Base-by-base conservation (phyloP, 768 basidiomycete genomes). In the Daedaleopsis nitida region DNA sequence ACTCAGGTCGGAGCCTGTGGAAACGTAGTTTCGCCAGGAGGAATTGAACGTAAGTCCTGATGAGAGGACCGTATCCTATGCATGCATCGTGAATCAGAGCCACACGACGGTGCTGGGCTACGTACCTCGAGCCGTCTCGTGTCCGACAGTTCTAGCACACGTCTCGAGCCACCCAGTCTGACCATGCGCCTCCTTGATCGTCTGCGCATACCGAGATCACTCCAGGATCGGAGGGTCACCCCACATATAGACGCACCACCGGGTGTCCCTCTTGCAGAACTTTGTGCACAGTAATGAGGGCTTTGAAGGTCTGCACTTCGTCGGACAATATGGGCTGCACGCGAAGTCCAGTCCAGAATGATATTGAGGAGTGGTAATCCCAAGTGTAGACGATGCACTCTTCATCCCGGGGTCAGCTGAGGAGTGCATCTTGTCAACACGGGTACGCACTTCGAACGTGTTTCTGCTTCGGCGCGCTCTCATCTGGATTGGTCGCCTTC, bases 111-210 rank as follows among this genome's bases (percentile, higher is more conserved):
- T 42, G 47, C 37, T 38, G 17, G 47, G 27, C 32, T 12, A 57
- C 64, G 38, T 60, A 93, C 95, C 96, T 75, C 89, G 85, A 62
- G 82, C 78, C 27, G 89, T 89, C 69, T 98, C 88, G 11, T 81
- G 75, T 1, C 91, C 88, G 48, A 96, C 87, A 1, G 96, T 96
- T 50, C 96, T 80, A 12, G 94, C 89, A 67, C 96, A 98, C 11
- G 97, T 98, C 74, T 99, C 97, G 17, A 99, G 83, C 97, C 97
- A 99, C 16, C 94, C 91, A 0, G 95, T 96, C 72, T 99, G 96
- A 12, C 91, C 88, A 63, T 98, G 97, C 1, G 93, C 96, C 74
- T 99, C 97, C 75, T 97, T 98, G 59, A 99, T 84, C 19, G 92
- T 92, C 96, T 98, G 67, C 23, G 57, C 24, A 37, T 11, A n/a